Conservation (phyloP, 768 basidiomycete genomes). For the Pseudohyphozyma bogoriensis region DNA sequence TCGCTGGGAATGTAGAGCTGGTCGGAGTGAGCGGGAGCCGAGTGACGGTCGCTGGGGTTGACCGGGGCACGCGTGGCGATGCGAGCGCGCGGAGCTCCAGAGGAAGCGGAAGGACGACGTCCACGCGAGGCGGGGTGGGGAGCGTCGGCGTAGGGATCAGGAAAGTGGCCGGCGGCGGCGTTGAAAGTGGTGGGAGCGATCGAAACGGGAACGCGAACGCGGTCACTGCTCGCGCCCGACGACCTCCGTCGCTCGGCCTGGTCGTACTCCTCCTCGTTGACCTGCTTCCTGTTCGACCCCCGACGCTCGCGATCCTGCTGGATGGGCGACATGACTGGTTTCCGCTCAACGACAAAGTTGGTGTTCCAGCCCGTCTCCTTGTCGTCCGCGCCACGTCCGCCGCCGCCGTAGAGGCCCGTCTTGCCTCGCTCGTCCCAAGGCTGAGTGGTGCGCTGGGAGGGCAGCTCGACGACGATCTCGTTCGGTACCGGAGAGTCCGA, state of each 20-base stretch:
- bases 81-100: too few relatives aligned
- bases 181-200: too few relatives aligned
- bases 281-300: not conserved
- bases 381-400: conserved; percentile 24
- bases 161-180: too few relatives aligned
- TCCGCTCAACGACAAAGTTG: conserved; percentile 4
- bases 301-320: not conserved
- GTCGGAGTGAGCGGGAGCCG: too few relatives aligned
- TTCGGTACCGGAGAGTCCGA: not conserved
- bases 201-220: not conserved
- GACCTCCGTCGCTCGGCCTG: conserved; percentile 2
- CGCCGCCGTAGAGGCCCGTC: conserved; percentile 25
- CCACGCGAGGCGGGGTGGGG: too few relatives aligned
- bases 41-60: too few relatives aligned
- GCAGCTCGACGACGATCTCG: not conserved
- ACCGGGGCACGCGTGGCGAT: too few relatives aligned
- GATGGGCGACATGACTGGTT: not conserved
- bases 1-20: too few relatives aligned
- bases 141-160: too few relatives aligned
- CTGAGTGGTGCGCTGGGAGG: not conserved
- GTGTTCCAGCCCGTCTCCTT: conserved; percentile 24
- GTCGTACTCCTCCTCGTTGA: conserved; percentile 12
- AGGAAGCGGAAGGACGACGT: too few relatives aligned
- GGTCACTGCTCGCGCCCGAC: not conserved
- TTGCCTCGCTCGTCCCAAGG: conserved; percentile 25